These are phyloP conservation scores for Thelonectria blattea DNA, from an alignment of 2,329 filamentous ascomycete species.

Conservation along the genomic window DNA sequence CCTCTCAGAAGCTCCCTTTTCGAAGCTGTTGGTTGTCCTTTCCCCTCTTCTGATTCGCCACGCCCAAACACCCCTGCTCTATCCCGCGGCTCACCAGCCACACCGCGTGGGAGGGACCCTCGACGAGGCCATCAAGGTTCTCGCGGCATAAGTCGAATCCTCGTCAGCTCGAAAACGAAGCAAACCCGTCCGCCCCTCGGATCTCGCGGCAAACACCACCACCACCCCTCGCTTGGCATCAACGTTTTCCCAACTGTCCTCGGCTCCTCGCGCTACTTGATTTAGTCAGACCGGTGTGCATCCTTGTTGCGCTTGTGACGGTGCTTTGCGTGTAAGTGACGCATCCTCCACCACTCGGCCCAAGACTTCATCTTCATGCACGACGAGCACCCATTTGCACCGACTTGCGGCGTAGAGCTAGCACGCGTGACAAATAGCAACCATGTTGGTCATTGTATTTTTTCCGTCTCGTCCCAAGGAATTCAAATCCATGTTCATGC, in stretches of 20 bases:
- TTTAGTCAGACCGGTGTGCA: too few species aligned
- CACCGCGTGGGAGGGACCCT: slow-evolving; percentile 15
- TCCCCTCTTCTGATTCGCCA: slow-evolving; percentile 24
- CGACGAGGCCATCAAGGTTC: slow-evolving; percentile 38
- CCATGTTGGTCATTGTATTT: background rate
- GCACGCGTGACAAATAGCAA: background rate
- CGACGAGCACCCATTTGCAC: background rate
- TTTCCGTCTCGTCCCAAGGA: background rate
- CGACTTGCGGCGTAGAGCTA: background rate
- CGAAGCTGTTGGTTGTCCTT: background rate
- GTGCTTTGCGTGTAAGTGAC: slow-evolving; percentile 12
- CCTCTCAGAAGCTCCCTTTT: slow-evolving; percentile 16
- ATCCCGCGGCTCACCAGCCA: slow-evolving; percentile 26
- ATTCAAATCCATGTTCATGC: slow-evolving; percentile 10
- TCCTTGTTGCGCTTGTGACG: slow-evolving; percentile 2
- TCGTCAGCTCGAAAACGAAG: slow-evolving; percentile 11
- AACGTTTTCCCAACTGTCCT: background rate
- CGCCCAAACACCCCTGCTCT: background rate
- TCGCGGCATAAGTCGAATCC: slow-evolving; percentile 23
- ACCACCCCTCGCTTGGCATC: slow-evolving; percentile 10
- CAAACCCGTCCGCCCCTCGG: slow-evolving; percentile 20
- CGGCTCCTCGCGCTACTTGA: too few species aligned
- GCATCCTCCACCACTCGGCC: background rate
- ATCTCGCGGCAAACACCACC: slow-evolving; percentile 30
- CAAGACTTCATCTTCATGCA: background rate